Base-by-base conservation (phyloP, 164 flowering plant genomes). In the Vitis rupestris region DNA sequence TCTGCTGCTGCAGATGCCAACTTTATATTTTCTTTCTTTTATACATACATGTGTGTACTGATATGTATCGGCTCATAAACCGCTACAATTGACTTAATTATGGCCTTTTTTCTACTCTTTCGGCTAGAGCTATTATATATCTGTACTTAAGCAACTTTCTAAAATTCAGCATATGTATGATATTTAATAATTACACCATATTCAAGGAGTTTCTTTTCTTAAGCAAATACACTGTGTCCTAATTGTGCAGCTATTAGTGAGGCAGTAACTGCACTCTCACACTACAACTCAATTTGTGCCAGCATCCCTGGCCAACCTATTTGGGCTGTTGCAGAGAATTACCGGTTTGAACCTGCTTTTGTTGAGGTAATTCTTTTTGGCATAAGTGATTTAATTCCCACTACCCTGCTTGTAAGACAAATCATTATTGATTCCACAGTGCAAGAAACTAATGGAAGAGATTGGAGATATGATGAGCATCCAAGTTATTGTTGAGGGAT, bases 261-360 rank as follows among this genome's bases (percentile, higher is more conserved):
- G 79, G 78, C 86, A 65, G 89, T 87, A 81, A 73, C 75, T 64
- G 97, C 93, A 57, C 48, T 94, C 23, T 77, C 88, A 61, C 17
- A 53, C 72, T 92, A 89, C 78, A 79, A 73, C 12, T 78, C 93
- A 61, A 64, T 89, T 58, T 67, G 59, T 64, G 27, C 77, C 62
- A 60, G 76, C 67, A 11, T 68, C 50, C 77, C 84, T 30, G 54
- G 71, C 73, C 73, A 64, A 70, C 93, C 92, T 66, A 82, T 94
- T 52, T 94, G 97, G 98, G 93, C 93, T 59, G 90, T 94, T 70
- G 98, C 91, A 58, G 98, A 94, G 77, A 94, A 94, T 67, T 94
- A 94, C 75, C 82, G 98, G 23, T 94, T 94, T 78, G 98, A 94
- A 78, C 92, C 95, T 71, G 93, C 88, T 64, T 89, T 92, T 71